phyloP scores from a whole-genome alignment of 1,284 basidiomycete genomes.

The Microstroma glucosiphilum region DNA sequence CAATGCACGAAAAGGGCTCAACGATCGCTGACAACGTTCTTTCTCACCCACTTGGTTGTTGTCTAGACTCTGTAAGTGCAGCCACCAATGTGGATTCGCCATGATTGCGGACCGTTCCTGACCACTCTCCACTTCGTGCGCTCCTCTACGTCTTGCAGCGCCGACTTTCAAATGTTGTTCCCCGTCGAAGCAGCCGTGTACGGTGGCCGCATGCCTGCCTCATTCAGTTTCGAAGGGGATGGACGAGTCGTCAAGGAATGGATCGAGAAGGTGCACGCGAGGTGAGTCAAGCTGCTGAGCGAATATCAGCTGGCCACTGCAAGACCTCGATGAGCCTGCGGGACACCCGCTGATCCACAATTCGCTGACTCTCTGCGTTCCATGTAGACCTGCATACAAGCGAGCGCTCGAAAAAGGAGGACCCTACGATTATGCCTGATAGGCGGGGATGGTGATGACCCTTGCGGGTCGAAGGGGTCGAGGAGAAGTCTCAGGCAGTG shows the following conservation, averaged over 20 bases:
- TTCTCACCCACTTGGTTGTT: too few species aligned
- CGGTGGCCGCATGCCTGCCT: slow-evolving; percentile 23
- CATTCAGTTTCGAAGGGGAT: slow-evolving; percentile 17
- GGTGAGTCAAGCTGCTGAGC: neutral
- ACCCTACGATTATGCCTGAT: slow-evolving; percentile 9
- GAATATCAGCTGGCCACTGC: neutral
- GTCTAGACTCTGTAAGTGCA: too few species aligned
- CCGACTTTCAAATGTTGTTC: slow-evolving; percentile 49
- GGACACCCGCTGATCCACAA: neutral
- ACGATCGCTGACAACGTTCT: too few species aligned
- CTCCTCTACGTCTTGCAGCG: too few species aligned
- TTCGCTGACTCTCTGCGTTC: neutral
- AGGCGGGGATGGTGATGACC: too few species aligned
- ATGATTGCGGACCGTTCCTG: too few species aligned
- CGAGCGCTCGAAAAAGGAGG: slow-evolving; percentile 16
- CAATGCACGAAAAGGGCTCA: too few species aligned
- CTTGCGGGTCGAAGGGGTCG: too few species aligned
- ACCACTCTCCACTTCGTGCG: too few species aligned
- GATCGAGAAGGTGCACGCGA: slow-evolving; percentile 34
- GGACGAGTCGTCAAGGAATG: slow-evolving; percentile 25
- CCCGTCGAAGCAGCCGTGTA: slow-evolving; percentile 37
- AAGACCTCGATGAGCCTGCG: too few species aligned
- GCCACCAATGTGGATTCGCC: too few species aligned
- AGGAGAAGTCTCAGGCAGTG: too few species aligned
- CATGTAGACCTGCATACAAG: slow-evolving; percentile 12